These are phyloP conservation scores for Lachnellula occidentalis DNA, from an alignment of 2,329 filamentous ascomycete genomes.

Conservation along the genomic window DNA sequence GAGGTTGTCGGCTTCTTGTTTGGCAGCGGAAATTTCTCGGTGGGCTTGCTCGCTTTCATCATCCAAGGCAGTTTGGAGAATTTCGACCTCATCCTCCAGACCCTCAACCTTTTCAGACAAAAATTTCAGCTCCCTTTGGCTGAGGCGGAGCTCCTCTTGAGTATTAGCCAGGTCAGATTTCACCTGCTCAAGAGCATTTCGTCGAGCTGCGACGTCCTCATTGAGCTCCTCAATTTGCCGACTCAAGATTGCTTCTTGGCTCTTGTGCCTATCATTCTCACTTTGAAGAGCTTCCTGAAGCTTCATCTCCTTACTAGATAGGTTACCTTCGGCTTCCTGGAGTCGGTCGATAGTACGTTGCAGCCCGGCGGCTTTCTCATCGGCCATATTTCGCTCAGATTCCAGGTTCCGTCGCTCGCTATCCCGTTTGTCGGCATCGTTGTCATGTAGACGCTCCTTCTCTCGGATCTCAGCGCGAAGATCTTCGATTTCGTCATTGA, in stretches of 20 bases:
- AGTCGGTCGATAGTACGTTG: slow-evolving; percentile 67
- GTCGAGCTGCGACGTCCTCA: slow-evolving; percentile 62
- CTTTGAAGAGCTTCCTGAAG: slow-evolving; percentile 64
- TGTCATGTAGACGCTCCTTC: slow-evolving; percentile 64
- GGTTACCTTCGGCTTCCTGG: slow-evolving; percentile 59
- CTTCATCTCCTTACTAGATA: slow-evolving; percentile 62
- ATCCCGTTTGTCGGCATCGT: slow-evolving; percentile 69
- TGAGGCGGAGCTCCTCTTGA: slow-evolving; percentile 65
- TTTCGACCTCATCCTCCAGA: slow-evolving; percentile 71
- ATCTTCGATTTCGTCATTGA: slow-evolving; percentile 46
- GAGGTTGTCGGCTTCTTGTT: slow-evolving; percentile 37
- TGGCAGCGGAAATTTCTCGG: slow-evolving; percentile 40
- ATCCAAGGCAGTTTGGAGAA: slow-evolving; percentile 51
- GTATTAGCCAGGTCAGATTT: slow-evolving; percentile 60
- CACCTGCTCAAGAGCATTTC: slow-evolving; percentile 58
- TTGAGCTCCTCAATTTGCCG: slow-evolving; percentile 72
- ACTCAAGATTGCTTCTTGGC: slow-evolving; percentile 63
- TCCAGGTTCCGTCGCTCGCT: slow-evolving; percentile 59
- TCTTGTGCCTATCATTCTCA: slow-evolving; percentile 65
- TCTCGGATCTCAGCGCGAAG: slow-evolving; percentile 58
- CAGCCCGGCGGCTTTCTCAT: slow-evolving; percentile 61
- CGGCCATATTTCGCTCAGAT: slow-evolving; percentile 58
- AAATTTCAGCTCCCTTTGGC: slow-evolving; percentile 55
- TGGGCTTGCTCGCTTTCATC: slow-evolving; percentile 59
- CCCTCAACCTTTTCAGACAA: slow-evolving; percentile 61